Conservation (phyloP, 495 filamentous ascomycete species). For the Parachaetomium inaequale region DNA sequence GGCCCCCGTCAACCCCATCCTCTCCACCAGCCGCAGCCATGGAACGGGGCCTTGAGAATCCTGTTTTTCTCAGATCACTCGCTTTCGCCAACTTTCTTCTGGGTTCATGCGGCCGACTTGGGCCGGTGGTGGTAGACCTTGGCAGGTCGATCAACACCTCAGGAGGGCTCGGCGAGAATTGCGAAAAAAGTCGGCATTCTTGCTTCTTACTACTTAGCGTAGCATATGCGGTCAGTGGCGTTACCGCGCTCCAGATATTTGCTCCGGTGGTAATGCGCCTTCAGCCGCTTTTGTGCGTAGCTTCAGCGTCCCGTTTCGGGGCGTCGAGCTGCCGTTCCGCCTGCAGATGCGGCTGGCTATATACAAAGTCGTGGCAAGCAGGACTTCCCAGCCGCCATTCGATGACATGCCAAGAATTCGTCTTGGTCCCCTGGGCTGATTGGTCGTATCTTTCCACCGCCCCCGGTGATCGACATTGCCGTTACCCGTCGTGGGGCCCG, state of each 20-base stretch:
- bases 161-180: not conserved
- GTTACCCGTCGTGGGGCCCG: conserved; percentile 4
- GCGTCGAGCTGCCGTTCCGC: conserved; percentile 5
- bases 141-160: not conserved
- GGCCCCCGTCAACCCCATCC: not conserved
- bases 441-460: not conserved
- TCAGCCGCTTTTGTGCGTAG: conserved; percentile 7
- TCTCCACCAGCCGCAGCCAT: not conserved
- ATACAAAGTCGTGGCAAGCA: not conserved
- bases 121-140: not conserved
- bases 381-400: not conserved
- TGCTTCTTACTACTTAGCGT: conserved; percentile 10
- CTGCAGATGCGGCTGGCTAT: conserved; percentile 12
- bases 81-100: not conserved
- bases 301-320: conserved; percentile 2
- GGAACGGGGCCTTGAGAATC: not conserved
- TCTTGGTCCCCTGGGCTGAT: not conserved
- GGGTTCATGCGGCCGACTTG: not conserved
- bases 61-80: conserved; percentile 1
- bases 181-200: conserved; percentile 10
- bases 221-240: conserved; percentile 17
- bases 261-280: not conserved
- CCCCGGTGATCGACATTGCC: conserved; percentile 4
- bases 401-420: not conserved
- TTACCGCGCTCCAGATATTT: not conserved